phyloP scores from a whole-genome alignment of 192 early-diverging fungal genomes.

The Phlyctochytrium arcticum region DNA sequence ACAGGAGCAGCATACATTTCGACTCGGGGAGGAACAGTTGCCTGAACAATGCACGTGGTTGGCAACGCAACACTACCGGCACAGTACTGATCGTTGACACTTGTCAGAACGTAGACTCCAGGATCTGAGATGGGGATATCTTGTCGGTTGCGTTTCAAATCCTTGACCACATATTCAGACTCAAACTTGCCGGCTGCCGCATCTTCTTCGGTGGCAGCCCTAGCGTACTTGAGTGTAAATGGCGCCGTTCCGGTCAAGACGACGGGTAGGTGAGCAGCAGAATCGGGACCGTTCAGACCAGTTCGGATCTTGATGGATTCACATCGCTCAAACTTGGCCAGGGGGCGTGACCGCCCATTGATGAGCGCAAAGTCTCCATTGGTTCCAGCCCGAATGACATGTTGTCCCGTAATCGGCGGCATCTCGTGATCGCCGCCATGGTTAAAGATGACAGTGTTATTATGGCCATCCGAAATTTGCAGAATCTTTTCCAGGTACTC shows the following conservation, averaged over 20 bases:
- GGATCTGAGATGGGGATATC: conserved; percentile 10
- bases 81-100: conserved; percentile 43
- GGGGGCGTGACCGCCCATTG: conserved; percentile 26
- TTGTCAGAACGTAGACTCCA: conserved; percentile 33
- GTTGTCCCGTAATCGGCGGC: neutral
- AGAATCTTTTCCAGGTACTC: conserved; percentile 27
- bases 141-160: neutral
- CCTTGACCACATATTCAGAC: neutral
- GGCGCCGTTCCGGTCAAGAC: conserved; percentile 48
- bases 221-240: conserved; percentile 36
- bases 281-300: neutral
- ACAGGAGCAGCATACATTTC: conserved; percentile 28
- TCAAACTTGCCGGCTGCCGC: conserved; percentile 8
- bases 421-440: neutral
- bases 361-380: conserved; percentile 23
- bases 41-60: conserved; percentile 23
- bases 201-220: conserved; percentile 14
- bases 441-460: conserved; percentile 37
- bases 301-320: conserved; percentile 28
- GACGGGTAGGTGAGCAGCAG: conserved; percentile 24
- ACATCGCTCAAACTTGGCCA: conserved; percentile 26
- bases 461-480: conserved; percentile 33
- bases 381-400: neutral
- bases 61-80: conserved; percentile 25
- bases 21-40: conserved; percentile 37